Base-by-base conservation (phyloP, 208 protist species). In the Leishmania amazonensis region DNA sequence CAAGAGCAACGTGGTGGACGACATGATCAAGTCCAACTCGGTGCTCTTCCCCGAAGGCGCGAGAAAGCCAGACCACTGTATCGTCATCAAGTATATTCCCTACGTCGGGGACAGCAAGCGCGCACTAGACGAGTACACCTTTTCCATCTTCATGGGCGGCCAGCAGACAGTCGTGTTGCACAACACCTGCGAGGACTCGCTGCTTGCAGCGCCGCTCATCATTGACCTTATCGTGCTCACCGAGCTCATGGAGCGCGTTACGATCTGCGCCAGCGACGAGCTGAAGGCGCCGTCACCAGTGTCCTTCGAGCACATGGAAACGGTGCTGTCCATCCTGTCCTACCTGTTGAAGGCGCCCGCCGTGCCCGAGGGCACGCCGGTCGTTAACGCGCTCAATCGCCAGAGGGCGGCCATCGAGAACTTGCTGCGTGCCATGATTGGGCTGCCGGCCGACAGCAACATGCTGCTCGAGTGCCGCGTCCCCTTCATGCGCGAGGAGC, bases 41-140 rank as follows among this genome's bases (percentile, higher is more conserved):
- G 97, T 99, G 75, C 91, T 99, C 42, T 99, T 99, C 87, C 90
- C 94, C 42, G 85, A 93, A 45, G 92, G 89, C 8, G 88, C 89
- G 72, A 84, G 87, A 71, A 95, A 99, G 85, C 99, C 99, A 67
- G 99, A 99, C 85, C 99, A 99, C 93, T 94, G 98, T 79, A 97
- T 99, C 79, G 99, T 99, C 70, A 99, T 99, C 90, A 99, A 99
- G 88, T 99, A 99, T 90, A 87, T 99, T 42, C 99, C 99, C 60
- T 96, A 96, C 90, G 99, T 99, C 54, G 96, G 95, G 80, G 99
- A 99, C 85, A 97, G 91, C 85, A 99, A 99, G 96, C 94, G 99
- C 71, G 99, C 99, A 31, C 89, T 99, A 87, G 99, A 99, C 88
- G 99, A 99, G 94, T 99, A 99, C 88, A 97, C 89, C 31, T 99